phyloP scores from a whole-genome alignment of 805 yeast species.

The Starmerella davenportii region DNA sequence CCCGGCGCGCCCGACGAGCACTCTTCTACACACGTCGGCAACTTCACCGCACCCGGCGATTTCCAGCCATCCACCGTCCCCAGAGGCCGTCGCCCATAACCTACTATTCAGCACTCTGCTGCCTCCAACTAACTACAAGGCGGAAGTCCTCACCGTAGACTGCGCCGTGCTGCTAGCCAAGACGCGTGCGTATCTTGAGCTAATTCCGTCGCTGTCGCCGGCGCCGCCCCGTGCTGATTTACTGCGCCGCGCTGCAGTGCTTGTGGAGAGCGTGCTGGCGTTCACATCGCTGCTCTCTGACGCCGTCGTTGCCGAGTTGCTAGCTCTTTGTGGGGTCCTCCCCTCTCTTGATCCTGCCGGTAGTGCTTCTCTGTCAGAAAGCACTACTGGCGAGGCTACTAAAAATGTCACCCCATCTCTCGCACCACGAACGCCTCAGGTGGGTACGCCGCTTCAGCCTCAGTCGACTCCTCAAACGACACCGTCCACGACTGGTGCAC shows the following conservation, averaged over 20 bases:
- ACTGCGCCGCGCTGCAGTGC: neutral
- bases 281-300: neutral
- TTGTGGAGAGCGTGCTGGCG: neutral
- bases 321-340: neutral
- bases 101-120: slow-evolving; percentile 29
- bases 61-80: neutral
- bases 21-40: neutral
- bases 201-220: neutral
- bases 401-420: no score
- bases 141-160: slow-evolving; percentile 1
- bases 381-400: no score
- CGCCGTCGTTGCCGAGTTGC: neutral
- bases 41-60: neutral
- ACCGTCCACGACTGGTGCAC: no score
- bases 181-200: neutral
- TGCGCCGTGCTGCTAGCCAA: neutral
- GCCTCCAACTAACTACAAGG: neutral
- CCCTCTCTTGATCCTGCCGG: neutral
- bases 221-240: neutral
- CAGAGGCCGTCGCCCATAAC: slow-evolving; percentile 61
- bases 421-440: no score
- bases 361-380: no score
- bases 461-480: no score
- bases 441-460: no score
- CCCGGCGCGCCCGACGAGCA: neutral